A percentile compares a stretch with the other conserved stretches of the same genome.
Evolutionary conservation across 2,329 filamentous ascomycete species (phyloP).

Genomic region (Emydomyces testavorans): DNA sequence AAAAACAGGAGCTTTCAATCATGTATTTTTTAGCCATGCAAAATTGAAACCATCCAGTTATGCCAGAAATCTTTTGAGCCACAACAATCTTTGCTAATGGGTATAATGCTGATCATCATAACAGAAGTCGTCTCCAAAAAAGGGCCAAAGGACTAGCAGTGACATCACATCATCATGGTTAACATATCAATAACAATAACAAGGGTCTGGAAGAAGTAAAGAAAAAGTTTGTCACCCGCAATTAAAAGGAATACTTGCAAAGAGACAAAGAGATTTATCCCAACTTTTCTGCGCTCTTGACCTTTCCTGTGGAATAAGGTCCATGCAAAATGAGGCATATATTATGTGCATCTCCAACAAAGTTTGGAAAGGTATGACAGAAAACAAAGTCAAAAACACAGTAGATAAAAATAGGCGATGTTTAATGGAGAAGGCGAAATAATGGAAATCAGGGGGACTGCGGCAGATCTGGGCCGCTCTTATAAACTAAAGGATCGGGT

Average conservation of each 20-base stretch:
- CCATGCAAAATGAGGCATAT: conserved; percentile 8
- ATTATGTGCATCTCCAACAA: conserved; percentile 2
- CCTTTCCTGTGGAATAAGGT: conserved; percentile 1
- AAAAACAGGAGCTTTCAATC: neutral
- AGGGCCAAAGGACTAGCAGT: neutral
- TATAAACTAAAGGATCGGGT: neutral
- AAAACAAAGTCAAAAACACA: neutral
- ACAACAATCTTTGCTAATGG: conserved; percentile 11
- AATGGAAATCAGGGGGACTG: neutral
- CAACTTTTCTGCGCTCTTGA: conserved; percentile 7
- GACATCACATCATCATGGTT: neutral
- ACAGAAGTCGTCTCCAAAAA: neutral
- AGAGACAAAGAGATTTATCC: conserved; percentile 6
- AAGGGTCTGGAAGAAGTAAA: neutral
- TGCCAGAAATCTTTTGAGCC: conserved; percentile 1
- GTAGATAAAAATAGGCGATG: neutral
- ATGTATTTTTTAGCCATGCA: neutral
- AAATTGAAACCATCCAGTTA: conserved; percentile 1
- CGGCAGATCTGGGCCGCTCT: neutral
- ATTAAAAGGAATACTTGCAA: neutral
- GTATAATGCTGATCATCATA: conserved; percentile 10
- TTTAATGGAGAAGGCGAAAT: neutral
- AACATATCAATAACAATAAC: neutral
- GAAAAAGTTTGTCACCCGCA: neutral
- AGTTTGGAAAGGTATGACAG: conserved; percentile 9